Evolutionary conservation across 306 rosid species (phyloP).

Genomic region (Prosopis cineraria): DNA sequence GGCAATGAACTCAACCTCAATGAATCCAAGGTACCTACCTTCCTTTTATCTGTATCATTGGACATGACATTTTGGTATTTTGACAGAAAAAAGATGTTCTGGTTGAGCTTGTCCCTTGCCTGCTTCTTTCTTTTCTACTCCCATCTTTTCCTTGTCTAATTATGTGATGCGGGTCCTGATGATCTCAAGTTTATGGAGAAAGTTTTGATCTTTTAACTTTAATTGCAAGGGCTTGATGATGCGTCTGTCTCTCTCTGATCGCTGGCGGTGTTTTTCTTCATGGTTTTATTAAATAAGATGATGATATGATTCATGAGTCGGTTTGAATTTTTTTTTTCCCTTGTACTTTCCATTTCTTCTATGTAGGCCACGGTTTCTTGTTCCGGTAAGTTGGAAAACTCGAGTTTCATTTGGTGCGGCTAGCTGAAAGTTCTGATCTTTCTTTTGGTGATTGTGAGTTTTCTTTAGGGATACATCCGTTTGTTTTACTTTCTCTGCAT

Average conservation of each 20-base stretch:
- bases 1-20: conserved; percentile 72
- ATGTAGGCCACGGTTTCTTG: conserved; percentile 48
- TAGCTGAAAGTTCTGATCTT: conserved; percentile 25
- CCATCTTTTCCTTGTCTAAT: conserved; percentile 5
- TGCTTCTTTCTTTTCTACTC: neutral
- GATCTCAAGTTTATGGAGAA: conserved; percentile 32
- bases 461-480: neutral
- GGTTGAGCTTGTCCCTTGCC: conserved; percentile 13
- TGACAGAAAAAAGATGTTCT: neutral
- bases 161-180: conserved; percentile 21
- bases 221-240: conserved; percentile 20
- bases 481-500: conserved; percentile 14
- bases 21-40: conserved; percentile 71
- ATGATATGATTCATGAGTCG: conserved; percentile 14
- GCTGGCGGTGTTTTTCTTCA: neutral
- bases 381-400: conserved; percentile 51
- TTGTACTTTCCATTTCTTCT: conserved; percentile 40
- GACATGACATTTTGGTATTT: conserved; percentile 18
- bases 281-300: conserved; percentile 31
- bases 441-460: conserved; percentile 27
- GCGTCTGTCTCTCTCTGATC: conserved; percentile 20
- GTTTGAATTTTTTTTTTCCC: conserved; percentile 31
- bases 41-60: conserved; percentile 9
- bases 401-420: conserved; percentile 39
- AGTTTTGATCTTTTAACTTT: conserved; percentile 43